These are phyloP conservation scores for Brassica carinata DNA, from an alignment of 345 rosid genomes.

Conservation along the genomic window DNA sequence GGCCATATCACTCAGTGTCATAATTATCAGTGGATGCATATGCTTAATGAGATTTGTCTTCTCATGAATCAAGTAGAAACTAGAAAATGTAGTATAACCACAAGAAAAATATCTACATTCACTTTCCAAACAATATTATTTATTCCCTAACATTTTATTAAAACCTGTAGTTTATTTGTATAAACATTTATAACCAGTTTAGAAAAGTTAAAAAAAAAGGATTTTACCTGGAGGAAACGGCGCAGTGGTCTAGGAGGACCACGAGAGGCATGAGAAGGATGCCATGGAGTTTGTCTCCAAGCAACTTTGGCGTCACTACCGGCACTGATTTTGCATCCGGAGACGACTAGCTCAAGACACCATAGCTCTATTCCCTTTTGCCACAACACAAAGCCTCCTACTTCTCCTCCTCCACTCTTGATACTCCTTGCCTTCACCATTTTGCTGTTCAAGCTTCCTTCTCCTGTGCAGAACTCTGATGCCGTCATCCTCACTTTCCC, in stretches of 20 bases:
- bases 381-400: constrained; percentile 76
- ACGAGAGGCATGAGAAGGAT: constrained; percentile 82
- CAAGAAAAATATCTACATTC: constrained; percentile 19
- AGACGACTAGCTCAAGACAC: constrained; percentile 83
- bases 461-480: constrained; percentile 72
- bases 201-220: neutral
- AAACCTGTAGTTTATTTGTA: neutral
- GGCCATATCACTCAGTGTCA: constrained; percentile 10
- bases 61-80: constrained; percentile 28
- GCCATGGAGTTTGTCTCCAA: constrained; percentile 97
- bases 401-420: constrained; percentile 54
- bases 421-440: constrained; percentile 50
- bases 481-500: constrained; percentile 95
- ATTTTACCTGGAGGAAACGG: constrained; percentile 73
- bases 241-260: constrained; percentile 89
- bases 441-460: constrained; percentile 52
- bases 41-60: constrained; percentile 41
- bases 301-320: constrained; percentile 89
- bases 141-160: no score
- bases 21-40: constrained; percentile 31
- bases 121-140: neutral
- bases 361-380: constrained; percentile 75
- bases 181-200: neutral
- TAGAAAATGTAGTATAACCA: constrained; percentile 29
- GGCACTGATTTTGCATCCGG: constrained; percentile 83